Evolutionary conservation across 2,329 filamentous ascomycete genomes (phyloP).

Genomic region (Teratosphaeria epicoccoides): DNA sequence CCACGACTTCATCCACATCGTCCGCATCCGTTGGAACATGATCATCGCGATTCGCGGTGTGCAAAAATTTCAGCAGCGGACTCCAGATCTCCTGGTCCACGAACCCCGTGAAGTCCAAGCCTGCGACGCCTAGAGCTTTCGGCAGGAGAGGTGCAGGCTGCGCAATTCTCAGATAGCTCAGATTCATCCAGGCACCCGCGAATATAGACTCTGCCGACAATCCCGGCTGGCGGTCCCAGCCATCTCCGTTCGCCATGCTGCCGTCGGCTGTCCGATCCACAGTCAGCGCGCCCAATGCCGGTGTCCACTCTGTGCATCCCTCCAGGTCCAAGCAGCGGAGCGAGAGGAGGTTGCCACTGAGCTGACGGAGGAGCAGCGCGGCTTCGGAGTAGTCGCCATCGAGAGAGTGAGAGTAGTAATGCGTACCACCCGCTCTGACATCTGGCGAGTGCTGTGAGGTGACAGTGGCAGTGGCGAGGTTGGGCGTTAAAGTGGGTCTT

Average conservation of each 20-base stretch:
- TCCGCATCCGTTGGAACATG: background rate
- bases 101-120: background rate
- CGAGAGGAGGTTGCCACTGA: slow-evolving; percentile 47
- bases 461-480: slow-evolving; percentile 37
- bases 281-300: slow-evolving; percentile 32
- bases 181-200: slow-evolving; percentile 34
- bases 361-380: slow-evolving; percentile 43
- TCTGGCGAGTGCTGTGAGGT: slow-evolving; percentile 30
- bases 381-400: slow-evolving; percentile 49
- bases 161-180: slow-evolving; percentile 31
- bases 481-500: slow-evolving; percentile 46
- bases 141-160: slow-evolving; percentile 16
- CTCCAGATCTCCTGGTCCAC: slow-evolving; percentile 1
- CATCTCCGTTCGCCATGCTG: background rate
- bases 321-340: slow-evolving; percentile 53
- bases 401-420: slow-evolving; percentile 40
- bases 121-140: slow-evolving; percentile 2
- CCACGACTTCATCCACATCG: slow-evolving; percentile 4
- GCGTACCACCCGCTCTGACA: slow-evolving; percentile 40
- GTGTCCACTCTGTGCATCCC: slow-evolving; percentile 47
- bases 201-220: slow-evolving; percentile 20
- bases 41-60: background rate
- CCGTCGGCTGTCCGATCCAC: background rate
- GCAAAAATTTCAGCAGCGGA: background rate
- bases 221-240: background rate